These are phyloP conservation scores for Musa troglodytarum DNA, from an alignment of 176 grass and related monocot genomes.

Conservation along the genomic window DNA sequence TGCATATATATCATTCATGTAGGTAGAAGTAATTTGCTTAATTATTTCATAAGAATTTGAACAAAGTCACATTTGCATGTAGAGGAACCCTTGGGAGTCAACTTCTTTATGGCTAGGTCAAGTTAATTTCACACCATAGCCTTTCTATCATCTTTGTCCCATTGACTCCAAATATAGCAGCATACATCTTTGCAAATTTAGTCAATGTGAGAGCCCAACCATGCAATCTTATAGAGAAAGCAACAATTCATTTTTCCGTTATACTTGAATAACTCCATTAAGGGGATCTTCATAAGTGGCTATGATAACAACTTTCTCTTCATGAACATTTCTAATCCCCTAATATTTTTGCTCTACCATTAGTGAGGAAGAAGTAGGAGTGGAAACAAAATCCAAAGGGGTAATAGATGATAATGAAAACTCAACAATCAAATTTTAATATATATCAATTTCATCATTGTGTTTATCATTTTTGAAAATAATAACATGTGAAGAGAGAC, in stretches of 20 bases:
- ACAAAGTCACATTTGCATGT: conserved; percentile 74
- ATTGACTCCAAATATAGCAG: conserved; percentile 65
- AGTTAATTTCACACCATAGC: conserved; percentile 74
- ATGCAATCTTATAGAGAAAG: conserved; percentile 55
- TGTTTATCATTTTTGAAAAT: no score
- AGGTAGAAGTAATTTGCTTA: conserved; percentile 62
- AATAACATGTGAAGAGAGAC: no score
- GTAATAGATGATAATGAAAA: no score
- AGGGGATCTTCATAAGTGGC: conserved; percentile 54
- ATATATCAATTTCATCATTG: no score
- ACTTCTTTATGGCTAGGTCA: conserved; percentile 66
- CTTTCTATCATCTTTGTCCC: conserved; percentile 76
- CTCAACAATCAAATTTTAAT: no score
- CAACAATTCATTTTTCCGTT: conserved; percentile 60
- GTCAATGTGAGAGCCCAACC: conserved; percentile 61
- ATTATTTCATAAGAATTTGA: conserved; percentile 66
- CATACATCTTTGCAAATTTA: conserved; percentile 74
- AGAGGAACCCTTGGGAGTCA: conserved; percentile 47
- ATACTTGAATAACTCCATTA: conserved; percentile 66
- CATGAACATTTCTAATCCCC: no score
- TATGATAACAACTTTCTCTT: conserved; percentile 35
- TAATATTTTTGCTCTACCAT: no score
- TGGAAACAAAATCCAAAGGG: no score
- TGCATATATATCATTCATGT: conserved; percentile 59
- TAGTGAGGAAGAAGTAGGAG: no score